phyloP scores from a whole-genome alignment of 345 rosid genomes.

The Raphanus sativus region DNA sequence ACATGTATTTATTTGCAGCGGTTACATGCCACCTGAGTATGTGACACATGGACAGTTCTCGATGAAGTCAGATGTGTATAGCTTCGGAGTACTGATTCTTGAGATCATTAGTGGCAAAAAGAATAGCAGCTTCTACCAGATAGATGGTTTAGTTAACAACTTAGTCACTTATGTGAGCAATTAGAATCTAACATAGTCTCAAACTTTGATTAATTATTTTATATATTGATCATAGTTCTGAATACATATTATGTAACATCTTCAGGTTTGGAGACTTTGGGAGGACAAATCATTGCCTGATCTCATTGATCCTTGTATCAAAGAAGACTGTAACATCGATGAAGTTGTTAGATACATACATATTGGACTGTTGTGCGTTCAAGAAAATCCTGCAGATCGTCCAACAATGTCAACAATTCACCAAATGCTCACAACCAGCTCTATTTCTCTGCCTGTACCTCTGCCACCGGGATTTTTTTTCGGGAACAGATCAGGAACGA shows the following conservation, averaged over 20 bases:
- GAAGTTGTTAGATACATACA: slow-evolving; percentile 31
- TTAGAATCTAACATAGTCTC: background rate
- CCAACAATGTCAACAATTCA: slow-evolving; percentile 14
- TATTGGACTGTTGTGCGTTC: slow-evolving; percentile 38
- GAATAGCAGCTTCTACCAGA: slow-evolving; percentile 28
- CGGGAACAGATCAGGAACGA: slow-evolving; percentile 2
- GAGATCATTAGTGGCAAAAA: slow-evolving; percentile 30
- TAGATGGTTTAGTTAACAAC: slow-evolving; percentile 20
- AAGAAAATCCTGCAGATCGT: slow-evolving; percentile 32
- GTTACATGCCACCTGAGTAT: slow-evolving; percentile 47
- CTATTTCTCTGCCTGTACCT: slow-evolving; percentile 11
- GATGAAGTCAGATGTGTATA: slow-evolving; percentile 33
- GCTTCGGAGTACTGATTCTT: slow-evolving; percentile 33
- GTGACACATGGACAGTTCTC: slow-evolving; percentile 35
- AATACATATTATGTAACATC: background rate
- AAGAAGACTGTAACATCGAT: slow-evolving; percentile 5
- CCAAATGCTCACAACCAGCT: slow-evolving; percentile 29
- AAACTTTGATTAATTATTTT: background rate
- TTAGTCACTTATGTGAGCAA: slow-evolving; percentile 34
- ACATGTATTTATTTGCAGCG: slow-evolving; percentile 21
- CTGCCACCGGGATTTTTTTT: slow-evolving; percentile 29
- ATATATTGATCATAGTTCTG: background rate
- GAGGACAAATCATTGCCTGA: background rate
- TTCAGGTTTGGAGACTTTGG: slow-evolving; percentile 40
- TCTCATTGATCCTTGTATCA: slow-evolving; percentile 5